Evolutionary conservation across 768 basidiomycete genomes (phyloP).

Genomic region (Xanthoconium purpureum): DNA sequence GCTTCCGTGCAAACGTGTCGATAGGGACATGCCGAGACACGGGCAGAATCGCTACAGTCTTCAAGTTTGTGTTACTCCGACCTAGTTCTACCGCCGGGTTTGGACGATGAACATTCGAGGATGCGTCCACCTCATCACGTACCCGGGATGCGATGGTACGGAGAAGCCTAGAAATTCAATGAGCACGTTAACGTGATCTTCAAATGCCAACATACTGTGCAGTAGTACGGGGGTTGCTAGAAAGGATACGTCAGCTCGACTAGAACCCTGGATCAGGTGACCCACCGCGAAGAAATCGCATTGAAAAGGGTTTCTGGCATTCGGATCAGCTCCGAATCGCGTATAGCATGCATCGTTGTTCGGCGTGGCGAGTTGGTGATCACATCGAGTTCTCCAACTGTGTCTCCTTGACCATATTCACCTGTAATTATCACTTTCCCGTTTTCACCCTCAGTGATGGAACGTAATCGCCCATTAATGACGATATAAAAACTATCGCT

Average conservation of each 20-base stretch:
- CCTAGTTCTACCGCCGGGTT: conserved; percentile 58
- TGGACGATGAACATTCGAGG: conserved; percentile 49
- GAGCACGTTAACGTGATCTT: background rate
- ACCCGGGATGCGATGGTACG: conserved; percentile 93
- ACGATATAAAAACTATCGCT: conserved; percentile 99
- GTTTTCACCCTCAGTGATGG: conserved; percentile 75
- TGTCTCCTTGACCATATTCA: conserved; percentile 97
- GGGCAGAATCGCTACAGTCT: conserved; percentile 92
- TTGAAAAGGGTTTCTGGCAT: conserved; percentile 99
- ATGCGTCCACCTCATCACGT: conserved; percentile 72
- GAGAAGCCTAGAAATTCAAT: conserved; percentile 49
- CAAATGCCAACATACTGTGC: conserved; percentile 55
- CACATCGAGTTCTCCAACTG: conserved; percentile 95
- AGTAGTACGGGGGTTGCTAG: conserved; percentile 79
- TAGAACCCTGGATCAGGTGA: background rate
- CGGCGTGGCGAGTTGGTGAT: conserved; percentile 86
- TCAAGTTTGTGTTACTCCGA: conserved; percentile 81
- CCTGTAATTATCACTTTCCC: conserved; percentile 80
- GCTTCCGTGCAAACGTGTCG: conserved; percentile 83
- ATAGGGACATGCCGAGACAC: conserved; percentile 85
- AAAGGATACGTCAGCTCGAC: background rate
- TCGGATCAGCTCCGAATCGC: conserved; percentile 93
- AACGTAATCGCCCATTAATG: conserved; percentile 92
- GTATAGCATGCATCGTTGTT: conserved; percentile 94
- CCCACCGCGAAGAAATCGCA: conserved; percentile 84